Evolutionary conservation across 2,329 filamentous ascomycete genomes (phyloP), one percentile per base, ranked within the genome.

Genomic region (Mycosphaerella sp.): DNA sequence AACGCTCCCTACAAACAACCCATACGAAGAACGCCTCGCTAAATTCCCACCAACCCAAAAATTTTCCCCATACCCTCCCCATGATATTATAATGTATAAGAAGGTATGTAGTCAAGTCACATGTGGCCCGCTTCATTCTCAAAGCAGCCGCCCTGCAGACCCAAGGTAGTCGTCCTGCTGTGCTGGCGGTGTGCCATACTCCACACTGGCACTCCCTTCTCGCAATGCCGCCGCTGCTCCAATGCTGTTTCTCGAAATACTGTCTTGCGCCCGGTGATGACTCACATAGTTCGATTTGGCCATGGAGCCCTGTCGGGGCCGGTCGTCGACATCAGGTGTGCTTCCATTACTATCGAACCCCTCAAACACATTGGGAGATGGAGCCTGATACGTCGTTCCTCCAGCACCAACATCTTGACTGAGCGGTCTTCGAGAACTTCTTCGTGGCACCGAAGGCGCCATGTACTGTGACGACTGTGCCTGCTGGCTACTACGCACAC

Each of bases 231-330:
- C 65, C 31, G 55, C 61, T 10, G 63, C 65, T 7, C 66, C 66
- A 43, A 67, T 58, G 39, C 53, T 59, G 42, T 68, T 68, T 26
- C 63, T 55, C 3, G 59, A 62, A 52, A 68, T 66, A 43, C 65
- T 66, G 47, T 68, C 66, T 9, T 51, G 63, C 5, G 66, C 66
- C 9, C 64, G 58, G 44, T 62, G 63, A 31, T 64, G 64, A n/a
- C 48, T 55, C 44, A 61, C 60, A 10, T 54, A 51, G 14, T 50
- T 54, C 12, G 53, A 49, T 17, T 52, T 53, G 8, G 51, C 45
- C 10, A 45, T 29, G n/a, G 46, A 53, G 11, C 21, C 34, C 26
- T 42, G 47, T 38, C 43, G 26, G 3, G 48, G 45, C 12, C 26
- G 26, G 10, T 45, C 48, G 3, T 48, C 51, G 36, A 48, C 47